phyloP scores from a whole-genome alignment of 2,329 filamentous ascomycete species.

The Aspergillus quadrilineatus region DNA sequence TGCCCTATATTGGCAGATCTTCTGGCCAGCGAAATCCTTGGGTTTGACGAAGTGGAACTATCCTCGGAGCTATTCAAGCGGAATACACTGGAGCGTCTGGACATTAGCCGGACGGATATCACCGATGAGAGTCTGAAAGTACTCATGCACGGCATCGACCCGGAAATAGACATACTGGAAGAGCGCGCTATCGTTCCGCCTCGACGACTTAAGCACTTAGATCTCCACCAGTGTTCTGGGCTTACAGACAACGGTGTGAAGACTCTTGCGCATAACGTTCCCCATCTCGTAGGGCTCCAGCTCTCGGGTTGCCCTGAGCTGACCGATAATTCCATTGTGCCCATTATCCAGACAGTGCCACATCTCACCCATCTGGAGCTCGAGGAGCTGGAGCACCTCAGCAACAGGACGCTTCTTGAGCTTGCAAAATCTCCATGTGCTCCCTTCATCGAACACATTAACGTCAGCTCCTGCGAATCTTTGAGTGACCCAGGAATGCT shows the following conservation, averaged over 20 bases:
- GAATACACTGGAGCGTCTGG: conserved; percentile 79
- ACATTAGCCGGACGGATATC: conserved; percentile 74
- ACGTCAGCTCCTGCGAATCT: conserved; percentile 85
- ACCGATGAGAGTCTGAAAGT: conserved; percentile 70
- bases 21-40: conserved; percentile 75
- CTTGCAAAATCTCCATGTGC: conserved; percentile 76
- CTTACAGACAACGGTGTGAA: conserved; percentile 73
- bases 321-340: conserved; percentile 69
- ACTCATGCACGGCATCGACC: conserved; percentile 73
- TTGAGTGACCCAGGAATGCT: conserved; percentile 82
- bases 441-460: conserved; percentile 70
- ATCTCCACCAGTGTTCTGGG: conserved; percentile 74
- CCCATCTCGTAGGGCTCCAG: conserved; percentile 77
- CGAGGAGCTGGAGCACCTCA: conserved; percentile 77
- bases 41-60: conserved; percentile 72
- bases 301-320: conserved; percentile 74
- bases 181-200: conserved; percentile 72
- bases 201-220: conserved; percentile 77
- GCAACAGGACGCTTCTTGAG: conserved; percentile 71
- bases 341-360: conserved; percentile 72
- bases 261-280: conserved; percentile 70
- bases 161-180: conserved; percentile 78
- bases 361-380: conserved; percentile 82
- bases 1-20: conserved; percentile 76
- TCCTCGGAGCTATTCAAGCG: conserved; percentile 72